These are phyloP conservation scores for Myxozyma geophila DNA, from an alignment of 805 yeast species.

Conservation along the genomic window DNA sequence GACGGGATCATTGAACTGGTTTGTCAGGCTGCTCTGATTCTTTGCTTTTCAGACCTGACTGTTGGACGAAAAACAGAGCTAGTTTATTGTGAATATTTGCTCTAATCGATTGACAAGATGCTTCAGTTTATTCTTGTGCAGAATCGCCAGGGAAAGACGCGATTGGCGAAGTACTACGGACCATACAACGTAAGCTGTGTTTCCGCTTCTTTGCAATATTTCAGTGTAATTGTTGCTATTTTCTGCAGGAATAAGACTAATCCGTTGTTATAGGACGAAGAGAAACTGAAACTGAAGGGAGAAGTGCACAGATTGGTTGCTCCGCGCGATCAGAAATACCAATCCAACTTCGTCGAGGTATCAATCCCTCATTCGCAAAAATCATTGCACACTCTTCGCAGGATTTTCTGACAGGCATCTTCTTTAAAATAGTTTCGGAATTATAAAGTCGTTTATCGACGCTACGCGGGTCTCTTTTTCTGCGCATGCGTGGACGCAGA, in stretches of 20 bases:
- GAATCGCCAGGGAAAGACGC: constrained; percentile 91
- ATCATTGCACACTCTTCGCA: constrained; percentile 27
- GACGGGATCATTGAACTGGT: not conserved
- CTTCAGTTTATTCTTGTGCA: constrained; percentile 80
- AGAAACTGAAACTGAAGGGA: constrained; percentile 54
- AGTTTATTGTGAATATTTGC: too few species aligned
- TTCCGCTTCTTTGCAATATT: not conserved
- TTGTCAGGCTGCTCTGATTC: not conserved
- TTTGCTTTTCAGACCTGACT: not conserved
- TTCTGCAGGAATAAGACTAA: not conserved
- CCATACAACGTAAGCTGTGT: constrained; percentile 47
- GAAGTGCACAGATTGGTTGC: constrained; percentile 81
- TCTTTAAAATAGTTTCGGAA: constrained; percentile 52
- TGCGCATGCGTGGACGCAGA: constrained; percentile 77
- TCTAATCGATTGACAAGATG: constrained; percentile 7
- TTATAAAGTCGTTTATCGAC: constrained; percentile 73
- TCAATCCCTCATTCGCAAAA: not conserved
- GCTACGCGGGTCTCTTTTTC: constrained; percentile 92
- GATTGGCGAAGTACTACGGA: constrained; percentile 80
- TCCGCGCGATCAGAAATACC: constrained; percentile 81
- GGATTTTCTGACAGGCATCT: constrained; percentile 32
- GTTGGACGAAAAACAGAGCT: not conserved
- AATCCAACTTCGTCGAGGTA: constrained; percentile 75
- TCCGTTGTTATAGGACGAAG: constrained; percentile 45
- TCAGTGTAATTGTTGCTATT: not conserved